These are phyloP conservation scores for Iris pallida DNA, from an alignment of 116 monocot genomes.

Conservation along the genomic window DNA sequence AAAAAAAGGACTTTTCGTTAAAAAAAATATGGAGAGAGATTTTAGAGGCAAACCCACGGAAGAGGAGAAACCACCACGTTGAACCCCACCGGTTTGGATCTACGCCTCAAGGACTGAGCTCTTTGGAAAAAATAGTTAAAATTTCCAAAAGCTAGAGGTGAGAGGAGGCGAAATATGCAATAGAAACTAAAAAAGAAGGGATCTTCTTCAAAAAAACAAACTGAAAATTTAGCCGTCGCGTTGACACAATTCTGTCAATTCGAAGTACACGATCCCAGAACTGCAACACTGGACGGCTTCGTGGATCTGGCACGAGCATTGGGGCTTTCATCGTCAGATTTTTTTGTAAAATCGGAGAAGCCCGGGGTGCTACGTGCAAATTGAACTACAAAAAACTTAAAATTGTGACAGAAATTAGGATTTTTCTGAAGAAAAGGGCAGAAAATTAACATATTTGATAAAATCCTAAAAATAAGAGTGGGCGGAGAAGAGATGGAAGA, in stretches of 20 bases:
- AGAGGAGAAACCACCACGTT: not conserved
- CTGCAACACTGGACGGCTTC: constrained; percentile 11
- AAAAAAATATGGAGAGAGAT: not conserved
- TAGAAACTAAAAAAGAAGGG: not conserved
- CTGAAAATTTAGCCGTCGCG: constrained; percentile 1
- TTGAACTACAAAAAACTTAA: not conserved
- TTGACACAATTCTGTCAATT: constrained; percentile 8
- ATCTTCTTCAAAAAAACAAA: not conserved
- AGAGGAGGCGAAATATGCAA: not conserved
- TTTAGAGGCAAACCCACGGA: not conserved
- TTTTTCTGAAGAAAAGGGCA: too few species aligned
- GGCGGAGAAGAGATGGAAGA: too few species aligned
- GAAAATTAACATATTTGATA: too few species aligned
- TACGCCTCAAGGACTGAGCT: constrained; percentile 4
- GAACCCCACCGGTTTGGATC: not conserved
- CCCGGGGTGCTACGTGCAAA: constrained; percentile 19
- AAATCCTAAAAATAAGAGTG: too few species aligned
- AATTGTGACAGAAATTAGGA: not conserved
- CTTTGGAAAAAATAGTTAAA: not conserved
- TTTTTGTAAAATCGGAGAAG: constrained; percentile 7
- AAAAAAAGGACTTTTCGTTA: too few species aligned
- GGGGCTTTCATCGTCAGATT: constrained; percentile 11
- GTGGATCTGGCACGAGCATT: constrained; percentile 15
- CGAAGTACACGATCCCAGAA: not conserved
- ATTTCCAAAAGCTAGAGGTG: not conserved